phyloP scores from a whole-genome alignment of 1,284 basidiomycete species.

The Psilocybe mexicana region DNA sequence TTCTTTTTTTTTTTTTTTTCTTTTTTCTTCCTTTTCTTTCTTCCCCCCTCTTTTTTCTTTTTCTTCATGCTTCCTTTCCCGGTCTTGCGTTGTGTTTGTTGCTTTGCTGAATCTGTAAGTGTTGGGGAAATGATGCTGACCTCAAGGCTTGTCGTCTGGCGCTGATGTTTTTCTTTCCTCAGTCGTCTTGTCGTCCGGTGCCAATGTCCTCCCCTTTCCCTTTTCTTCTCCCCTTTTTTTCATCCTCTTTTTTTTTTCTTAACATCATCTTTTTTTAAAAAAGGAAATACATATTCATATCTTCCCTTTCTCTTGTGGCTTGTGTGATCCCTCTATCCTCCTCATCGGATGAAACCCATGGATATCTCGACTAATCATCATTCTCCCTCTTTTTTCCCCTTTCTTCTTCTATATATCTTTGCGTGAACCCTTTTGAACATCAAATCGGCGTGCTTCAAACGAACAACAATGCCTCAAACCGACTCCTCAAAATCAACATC shows the following conservation, averaged over 20 bases:
- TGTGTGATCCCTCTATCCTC: neutral
- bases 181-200: neutral
- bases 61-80: neutral
- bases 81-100: neutral
- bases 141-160: neutral
- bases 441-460: neutral
- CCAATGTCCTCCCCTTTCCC: neutral
- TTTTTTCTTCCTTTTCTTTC: neutral
- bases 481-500: neutral
- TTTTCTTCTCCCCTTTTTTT: neutral
- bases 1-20: neutral
- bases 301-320: neutral
- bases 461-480: neutral
- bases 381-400: neutral
- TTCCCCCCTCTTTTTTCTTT: neutral
- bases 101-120: too few relatives aligned
- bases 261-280: neutral
- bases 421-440: neutral
- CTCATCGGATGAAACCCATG: too few relatives aligned
- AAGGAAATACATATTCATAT: neutral
- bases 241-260: neutral
- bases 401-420: neutral
- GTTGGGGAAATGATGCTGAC: too few relatives aligned
- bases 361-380: neutral
- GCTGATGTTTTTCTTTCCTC: constrained; percentile 8